Evolutionary conservation across 2,329 filamentous ascomycete species (phyloP).

Genomic region (Hirsutella thompsonii): DNA sequence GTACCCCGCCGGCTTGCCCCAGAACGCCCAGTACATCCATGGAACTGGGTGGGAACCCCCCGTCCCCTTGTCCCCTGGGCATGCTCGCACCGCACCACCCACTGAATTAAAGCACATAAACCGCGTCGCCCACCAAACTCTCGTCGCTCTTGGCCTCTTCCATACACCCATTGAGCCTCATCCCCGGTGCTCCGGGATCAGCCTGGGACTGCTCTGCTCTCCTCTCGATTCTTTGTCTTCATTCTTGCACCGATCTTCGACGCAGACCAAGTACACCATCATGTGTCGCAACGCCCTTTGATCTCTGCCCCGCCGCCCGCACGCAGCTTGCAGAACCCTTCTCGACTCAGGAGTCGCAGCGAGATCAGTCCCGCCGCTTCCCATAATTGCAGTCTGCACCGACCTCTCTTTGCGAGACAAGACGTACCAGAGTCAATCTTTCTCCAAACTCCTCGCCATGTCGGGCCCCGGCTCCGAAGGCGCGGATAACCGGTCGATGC

Average conservation of each 20-base stretch:
- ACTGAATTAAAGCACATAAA: constrained; percentile 1
- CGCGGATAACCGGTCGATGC: constrained; percentile 41
- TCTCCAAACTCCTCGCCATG: constrained; percentile 12
- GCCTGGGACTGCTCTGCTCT: constrained; percentile 5
- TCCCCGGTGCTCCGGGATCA: constrained; percentile 6
- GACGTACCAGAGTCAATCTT: neutral
- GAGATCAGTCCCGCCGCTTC: neutral
- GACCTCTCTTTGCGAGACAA: no score
- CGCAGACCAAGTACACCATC: constrained; percentile 1
- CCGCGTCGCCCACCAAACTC: constrained; percentile 1
- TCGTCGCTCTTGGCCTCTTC: constrained; percentile 1
- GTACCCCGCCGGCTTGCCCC: no score
- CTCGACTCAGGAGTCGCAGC: neutral
- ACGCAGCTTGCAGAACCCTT: neutral
- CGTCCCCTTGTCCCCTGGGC: neutral
- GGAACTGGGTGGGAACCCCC: no score
- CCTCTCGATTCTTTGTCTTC: neutral
- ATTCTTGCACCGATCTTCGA: neutral
- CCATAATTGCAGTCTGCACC: neutral
- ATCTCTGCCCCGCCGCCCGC: constrained; percentile 6
- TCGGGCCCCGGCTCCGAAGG: constrained; percentile 22
- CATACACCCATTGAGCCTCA: constrained; percentile 2
- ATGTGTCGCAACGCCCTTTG: constrained; percentile 8
- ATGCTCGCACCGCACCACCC: constrained; percentile 1
- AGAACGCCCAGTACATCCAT: no score